Percentiles rank a stretch among this genome's conserved stretches.
phyloP scores from a whole-genome alignment of 2,329 filamentous ascomycete genomes.

The Exophiala bonariae region DNA sequence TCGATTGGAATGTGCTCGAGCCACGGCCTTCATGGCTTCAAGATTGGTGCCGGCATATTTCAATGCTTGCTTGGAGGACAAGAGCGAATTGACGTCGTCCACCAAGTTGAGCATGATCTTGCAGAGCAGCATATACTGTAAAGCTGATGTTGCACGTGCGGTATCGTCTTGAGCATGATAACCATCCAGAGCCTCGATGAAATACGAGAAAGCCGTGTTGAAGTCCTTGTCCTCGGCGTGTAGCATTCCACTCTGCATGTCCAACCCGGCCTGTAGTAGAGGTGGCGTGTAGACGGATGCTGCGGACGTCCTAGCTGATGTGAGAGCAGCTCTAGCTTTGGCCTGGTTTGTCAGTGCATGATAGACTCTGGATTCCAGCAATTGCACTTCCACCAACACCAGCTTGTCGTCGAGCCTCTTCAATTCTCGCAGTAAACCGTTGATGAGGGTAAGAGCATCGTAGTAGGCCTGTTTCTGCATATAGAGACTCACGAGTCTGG shows the following conservation, averaged over 20 bases:
- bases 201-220: constrained; percentile 98
- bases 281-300: constrained; percentile 97
- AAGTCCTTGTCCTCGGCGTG: constrained; percentile 99
- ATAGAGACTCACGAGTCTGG: constrained; percentile 86
- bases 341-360: constrained; percentile 95
- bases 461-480: constrained; percentile 99
- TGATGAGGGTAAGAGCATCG: constrained; percentile 94
- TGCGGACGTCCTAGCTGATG: constrained; percentile 89
- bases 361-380: constrained; percentile 95
- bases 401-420: constrained; percentile 99
- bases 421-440: constrained; percentile 90
- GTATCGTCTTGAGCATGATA: constrained; percentile 92
- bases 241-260: constrained; percentile 99
- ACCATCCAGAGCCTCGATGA: constrained; percentile 97
- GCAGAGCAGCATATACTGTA: constrained; percentile 99
- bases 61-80: constrained; percentile 93
- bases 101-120: constrained; percentile 99
- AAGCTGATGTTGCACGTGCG: constrained; percentile 85
- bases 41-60: constrained; percentile 95
- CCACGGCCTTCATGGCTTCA: constrained; percentile 98
- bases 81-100: constrained; percentile 92
- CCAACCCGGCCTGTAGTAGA: constrained; percentile 88
- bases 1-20: constrained; percentile 90
- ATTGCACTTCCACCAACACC: constrained; percentile 94
- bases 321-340: constrained; percentile 92